Evolutionary conservation across 116 monocot genomes (phyloP).

Genomic region (Trichopus zeylanicus): DNA sequence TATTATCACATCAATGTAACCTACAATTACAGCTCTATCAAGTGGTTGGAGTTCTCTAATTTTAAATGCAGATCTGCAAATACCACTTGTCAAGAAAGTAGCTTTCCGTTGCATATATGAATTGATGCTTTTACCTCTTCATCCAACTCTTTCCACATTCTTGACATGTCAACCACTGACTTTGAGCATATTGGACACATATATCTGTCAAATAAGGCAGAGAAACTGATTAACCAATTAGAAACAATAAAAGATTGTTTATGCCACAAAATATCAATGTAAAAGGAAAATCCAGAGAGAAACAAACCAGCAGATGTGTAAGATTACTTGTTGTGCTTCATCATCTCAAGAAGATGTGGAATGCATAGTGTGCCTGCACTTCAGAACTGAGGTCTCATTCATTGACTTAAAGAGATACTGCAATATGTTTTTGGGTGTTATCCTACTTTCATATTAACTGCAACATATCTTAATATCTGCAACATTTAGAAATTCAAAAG

Average conservation of each 20-base stretch:
- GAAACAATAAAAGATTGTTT: neutral
- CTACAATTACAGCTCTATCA: too few species aligned
- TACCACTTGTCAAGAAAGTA: neutral
- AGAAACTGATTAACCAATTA: slow-evolving; percentile 7
- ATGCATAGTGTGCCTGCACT: slow-evolving; percentile 88
- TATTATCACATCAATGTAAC: too few species aligned
- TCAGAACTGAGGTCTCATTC: slow-evolving; percentile 64
- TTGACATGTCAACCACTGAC: slow-evolving; percentile 65
- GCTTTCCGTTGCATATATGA: too few species aligned
- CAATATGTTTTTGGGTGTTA: slow-evolving; percentile 9
- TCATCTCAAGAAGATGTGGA: slow-evolving; percentile 51
- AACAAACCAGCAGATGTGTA: neutral
- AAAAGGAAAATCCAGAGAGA: neutral
- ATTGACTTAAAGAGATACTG: slow-evolving; percentile 94
- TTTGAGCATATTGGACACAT: slow-evolving; percentile 84
- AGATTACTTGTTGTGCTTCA: slow-evolving; percentile 65
- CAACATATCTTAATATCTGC: too few species aligned
- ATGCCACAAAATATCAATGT: neutral
- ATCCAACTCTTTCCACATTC: slow-evolving; percentile 48
- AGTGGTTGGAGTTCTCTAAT: too few species aligned
- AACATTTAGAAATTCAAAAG: neutral
- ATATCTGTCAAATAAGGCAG: slow-evolving; percentile 31
- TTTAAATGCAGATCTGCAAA: too few species aligned
- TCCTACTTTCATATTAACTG: too few species aligned
- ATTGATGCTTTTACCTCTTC: slow-evolving; percentile 49